Evolutionary conservation across 352 stramenopile species (phyloP).

Genomic region (Pythium volutum): DNA sequence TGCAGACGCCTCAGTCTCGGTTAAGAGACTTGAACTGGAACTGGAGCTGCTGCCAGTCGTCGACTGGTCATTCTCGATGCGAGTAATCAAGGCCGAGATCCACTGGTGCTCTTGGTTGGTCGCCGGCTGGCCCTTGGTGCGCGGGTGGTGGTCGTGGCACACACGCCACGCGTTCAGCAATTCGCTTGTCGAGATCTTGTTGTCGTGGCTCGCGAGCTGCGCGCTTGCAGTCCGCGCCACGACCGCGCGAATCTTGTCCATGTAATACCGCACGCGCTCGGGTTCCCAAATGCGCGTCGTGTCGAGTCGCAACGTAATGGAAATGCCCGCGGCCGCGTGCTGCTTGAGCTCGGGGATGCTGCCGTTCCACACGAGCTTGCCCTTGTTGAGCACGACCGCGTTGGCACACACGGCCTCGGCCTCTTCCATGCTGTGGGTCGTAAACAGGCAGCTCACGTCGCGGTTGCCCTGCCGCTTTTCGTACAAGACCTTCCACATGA

Average conservation of each 20-base stretch:
- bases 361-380: constrained; percentile 66
- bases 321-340: constrained; percentile 58
- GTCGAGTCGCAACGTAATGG: constrained; percentile 65
- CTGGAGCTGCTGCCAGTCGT: background rate
- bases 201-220: constrained; percentile 19
- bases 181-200: constrained; percentile 33
- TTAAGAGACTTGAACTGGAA: too few species aligned
- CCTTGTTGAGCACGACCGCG: constrained; percentile 72
- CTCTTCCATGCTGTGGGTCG: constrained; percentile 86
- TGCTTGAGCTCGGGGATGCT: constrained; percentile 83
- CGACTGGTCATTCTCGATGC: constrained; percentile 33
- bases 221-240: constrained; percentile 23
- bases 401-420: constrained; percentile 81
- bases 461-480: constrained; percentile 47
- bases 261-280: constrained; percentile 40
- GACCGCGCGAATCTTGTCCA: constrained; percentile 34
- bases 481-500: constrained; percentile 80
- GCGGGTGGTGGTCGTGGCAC: constrained; percentile 35
- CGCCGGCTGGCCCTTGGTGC: constrained; percentile 17
- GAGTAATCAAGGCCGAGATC: constrained; percentile 39
- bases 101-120: constrained; percentile 35
- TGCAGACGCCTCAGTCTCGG: background rate
- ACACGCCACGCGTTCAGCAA: constrained; percentile 52
- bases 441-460: constrained; percentile 72
- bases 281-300: constrained; percentile 37